Evolutionary conservation across 768 basidiomycete genomes (phyloP).

Genomic region (Wakefieldia striispora): DNA sequence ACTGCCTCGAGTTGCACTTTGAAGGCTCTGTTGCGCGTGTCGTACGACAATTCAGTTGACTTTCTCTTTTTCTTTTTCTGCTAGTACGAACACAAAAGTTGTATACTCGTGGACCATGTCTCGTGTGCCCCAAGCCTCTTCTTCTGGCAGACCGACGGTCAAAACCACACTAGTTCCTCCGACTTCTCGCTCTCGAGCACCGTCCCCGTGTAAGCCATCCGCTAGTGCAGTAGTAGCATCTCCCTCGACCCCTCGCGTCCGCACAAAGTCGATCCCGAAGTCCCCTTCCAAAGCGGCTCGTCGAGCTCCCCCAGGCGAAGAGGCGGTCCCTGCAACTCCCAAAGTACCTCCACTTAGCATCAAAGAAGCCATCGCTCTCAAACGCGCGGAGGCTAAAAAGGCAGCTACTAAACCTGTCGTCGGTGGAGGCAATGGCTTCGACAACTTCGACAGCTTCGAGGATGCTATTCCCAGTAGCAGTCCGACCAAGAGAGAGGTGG

Average conservation of each 20-base stretch:
- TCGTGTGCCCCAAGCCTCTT: constrained; percentile 37
- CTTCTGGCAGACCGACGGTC: constrained; percentile 30
- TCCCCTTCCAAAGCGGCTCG: constrained; percentile 32
- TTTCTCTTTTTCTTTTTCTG: not conserved
- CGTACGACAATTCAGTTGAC: not conserved
- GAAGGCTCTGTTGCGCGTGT: too few relatives aligned
- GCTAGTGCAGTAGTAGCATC: constrained; percentile 18
- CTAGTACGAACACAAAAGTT: constrained; percentile 6
- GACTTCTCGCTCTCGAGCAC: constrained; percentile 31
- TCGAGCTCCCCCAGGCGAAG: constrained; percentile 17
- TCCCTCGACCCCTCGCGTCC: constrained; percentile 30
- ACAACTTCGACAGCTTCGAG: constrained; percentile 43
- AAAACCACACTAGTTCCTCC: constrained; percentile 29
- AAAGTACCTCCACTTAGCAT: constrained; percentile 45
- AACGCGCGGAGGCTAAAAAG: constrained; percentile 77
- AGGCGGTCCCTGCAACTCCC: constrained; percentile 25
- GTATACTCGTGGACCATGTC: constrained; percentile 34
- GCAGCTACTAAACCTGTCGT: constrained; percentile 27
- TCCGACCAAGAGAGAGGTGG: constrained; percentile 38
- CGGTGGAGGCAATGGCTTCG: constrained; percentile 28
- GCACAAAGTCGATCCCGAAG: constrained; percentile 38
- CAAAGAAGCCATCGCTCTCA: constrained; percentile 77
- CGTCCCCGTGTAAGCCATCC: constrained; percentile 31
- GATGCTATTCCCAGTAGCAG: constrained; percentile 41
- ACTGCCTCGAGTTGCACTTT: not conserved